phyloP scores from a whole-genome alignment of 2,329 filamentous ascomycete genomes.

The Apiospora koreana region DNA sequence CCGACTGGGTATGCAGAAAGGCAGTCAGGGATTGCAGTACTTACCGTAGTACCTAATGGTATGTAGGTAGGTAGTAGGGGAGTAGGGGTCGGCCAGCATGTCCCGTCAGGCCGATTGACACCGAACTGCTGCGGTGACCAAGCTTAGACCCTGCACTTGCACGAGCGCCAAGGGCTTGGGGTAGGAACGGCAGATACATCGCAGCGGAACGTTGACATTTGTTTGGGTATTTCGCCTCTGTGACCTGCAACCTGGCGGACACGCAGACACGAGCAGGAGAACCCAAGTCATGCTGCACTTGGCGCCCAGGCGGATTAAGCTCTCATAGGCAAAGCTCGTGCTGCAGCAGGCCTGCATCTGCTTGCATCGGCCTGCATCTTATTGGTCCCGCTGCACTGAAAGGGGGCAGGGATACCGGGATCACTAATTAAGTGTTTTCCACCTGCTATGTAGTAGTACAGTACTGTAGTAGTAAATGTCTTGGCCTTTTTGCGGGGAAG shows the following conservation, averaged over 20 bases:
- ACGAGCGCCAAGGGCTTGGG: neutral
- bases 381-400: neutral
- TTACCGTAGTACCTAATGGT: too few relatives aligned
- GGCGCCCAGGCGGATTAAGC: slow-evolving; percentile 10
- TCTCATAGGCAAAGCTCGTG: slow-evolving; percentile 10
- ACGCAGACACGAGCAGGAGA: too few relatives aligned
- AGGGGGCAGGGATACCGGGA: neutral
- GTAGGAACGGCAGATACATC: neutral
- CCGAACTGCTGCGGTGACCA: neutral
- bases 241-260: neutral
- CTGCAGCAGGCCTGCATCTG: neutral
- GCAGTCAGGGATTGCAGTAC: neutral
- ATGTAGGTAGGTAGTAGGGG: neutral
- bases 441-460: too few relatives aligned
- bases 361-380: neutral
- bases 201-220: neutral
- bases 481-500: slow-evolving; percentile 5
- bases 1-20: too few relatives aligned
- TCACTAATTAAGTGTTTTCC: neutral
- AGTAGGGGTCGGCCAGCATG: neutral
- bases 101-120: neutral
- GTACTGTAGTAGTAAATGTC: neutral
- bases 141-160: slow-evolving; percentile 1
- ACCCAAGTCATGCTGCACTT: slow-evolving; percentile 5
- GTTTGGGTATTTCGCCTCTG: neutral